Evolutionary conservation across 2,329 filamentous ascomycete species (phyloP).

Genomic region (Nigrospora oryzae): DNA sequence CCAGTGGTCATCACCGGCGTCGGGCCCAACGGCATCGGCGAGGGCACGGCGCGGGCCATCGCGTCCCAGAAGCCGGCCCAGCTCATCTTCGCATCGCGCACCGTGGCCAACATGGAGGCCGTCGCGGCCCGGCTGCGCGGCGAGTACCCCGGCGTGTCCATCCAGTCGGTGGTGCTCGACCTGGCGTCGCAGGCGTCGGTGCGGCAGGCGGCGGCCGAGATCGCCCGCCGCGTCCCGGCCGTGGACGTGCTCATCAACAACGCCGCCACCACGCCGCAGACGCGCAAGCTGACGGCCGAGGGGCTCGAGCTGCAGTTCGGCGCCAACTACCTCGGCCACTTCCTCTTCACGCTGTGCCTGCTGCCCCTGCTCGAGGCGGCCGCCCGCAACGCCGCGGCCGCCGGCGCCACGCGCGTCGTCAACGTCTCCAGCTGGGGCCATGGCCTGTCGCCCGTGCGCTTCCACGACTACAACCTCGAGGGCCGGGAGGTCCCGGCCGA

Average conservation of each 20-base stretch:
- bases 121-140: conserved; percentile 27
- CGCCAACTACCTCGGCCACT: conserved; percentile 27
- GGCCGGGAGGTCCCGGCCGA: conserved; percentile 25
- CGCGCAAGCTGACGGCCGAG: conserved; percentile 31
- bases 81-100: conserved; percentile 37
- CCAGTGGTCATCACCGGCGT: conserved; percentile 33
- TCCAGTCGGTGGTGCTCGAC: conserved; percentile 26
- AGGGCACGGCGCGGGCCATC: conserved; percentile 30
- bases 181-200: conserved; percentile 26
- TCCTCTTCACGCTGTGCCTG: conserved; percentile 28
- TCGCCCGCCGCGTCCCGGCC: conserved; percentile 18
- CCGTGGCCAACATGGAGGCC: conserved; percentile 28
- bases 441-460: conserved; percentile 29
- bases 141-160: conserved; percentile 23
- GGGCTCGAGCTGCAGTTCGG: conserved; percentile 33
- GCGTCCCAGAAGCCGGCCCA: conserved; percentile 31
- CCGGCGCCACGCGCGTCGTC: conserved; percentile 24
- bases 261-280: conserved; percentile 25
- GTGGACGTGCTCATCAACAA: conserved; percentile 36
- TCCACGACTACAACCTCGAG: conserved; percentile 34
- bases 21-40: conserved; percentile 31
- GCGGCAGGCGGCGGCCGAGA: conserved; percentile 24
- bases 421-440: conserved; percentile 33
- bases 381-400: conserved; percentile 16
- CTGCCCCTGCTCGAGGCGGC: conserved; percentile 23